Conservation (phyloP, 2,329 filamentous ascomycete genomes). For the Aspergillus spinulosporus region DNA sequence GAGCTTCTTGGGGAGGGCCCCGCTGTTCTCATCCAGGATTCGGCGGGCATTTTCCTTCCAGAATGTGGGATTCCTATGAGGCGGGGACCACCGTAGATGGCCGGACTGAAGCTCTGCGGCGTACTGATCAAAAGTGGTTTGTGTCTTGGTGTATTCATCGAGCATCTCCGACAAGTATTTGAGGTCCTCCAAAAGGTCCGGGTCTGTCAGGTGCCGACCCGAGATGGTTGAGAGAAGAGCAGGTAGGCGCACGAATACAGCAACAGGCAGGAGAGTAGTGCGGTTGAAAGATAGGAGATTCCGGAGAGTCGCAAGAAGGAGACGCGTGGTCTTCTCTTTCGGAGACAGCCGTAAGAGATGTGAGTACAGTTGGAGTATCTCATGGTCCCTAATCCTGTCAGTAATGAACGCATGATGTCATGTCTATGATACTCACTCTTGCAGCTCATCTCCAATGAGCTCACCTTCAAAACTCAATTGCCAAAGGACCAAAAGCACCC, state of each 20-base stretch:
- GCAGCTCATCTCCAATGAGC: constrained; percentile 73
- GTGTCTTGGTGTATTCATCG: constrained; percentile 76
- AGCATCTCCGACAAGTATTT: constrained; percentile 62
- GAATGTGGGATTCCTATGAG: constrained; percentile 81
- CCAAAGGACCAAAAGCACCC: constrained; percentile 91
- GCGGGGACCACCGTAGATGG: constrained; percentile 88
- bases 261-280: constrained; percentile 71
- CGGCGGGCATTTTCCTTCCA: constrained; percentile 89
- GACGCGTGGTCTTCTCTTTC: constrained; percentile 95
- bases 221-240: constrained; percentile 59
- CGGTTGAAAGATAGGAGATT: constrained; percentile 79
- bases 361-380: constrained; percentile 88
- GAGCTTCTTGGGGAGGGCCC: constrained; percentile 74
- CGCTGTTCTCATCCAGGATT: constrained; percentile 81
- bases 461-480: constrained; percentile 87
- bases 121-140: constrained; percentile 68
- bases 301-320: constrained; percentile 83
- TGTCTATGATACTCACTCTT: constrained; percentile 46
- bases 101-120: constrained; percentile 81
- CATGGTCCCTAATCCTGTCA: constrained; percentile 69
- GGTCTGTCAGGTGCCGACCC: constrained; percentile 52
- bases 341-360: constrained; percentile 87
- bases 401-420: constrained; percentile 1
- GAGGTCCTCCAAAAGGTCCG: constrained; percentile 52
- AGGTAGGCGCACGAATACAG: constrained; percentile 80